phyloP scores from a whole-genome alignment of 1,139 yeast species.

The Candida glucosophila region DNA sequence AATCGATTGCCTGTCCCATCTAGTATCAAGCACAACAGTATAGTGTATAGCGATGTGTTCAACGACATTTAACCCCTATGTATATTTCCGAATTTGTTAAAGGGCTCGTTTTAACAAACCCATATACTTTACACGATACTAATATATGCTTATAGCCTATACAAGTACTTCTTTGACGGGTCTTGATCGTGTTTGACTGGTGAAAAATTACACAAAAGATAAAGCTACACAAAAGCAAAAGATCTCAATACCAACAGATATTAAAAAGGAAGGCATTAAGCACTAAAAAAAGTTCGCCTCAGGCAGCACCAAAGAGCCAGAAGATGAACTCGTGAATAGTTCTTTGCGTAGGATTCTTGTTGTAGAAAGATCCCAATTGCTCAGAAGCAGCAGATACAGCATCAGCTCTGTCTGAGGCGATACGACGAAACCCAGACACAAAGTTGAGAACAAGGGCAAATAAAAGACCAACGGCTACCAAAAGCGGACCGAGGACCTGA shows the following conservation, averaged over 20 bases:
- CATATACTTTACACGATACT: too few relatives aligned
- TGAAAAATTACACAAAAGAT: too few relatives aligned
- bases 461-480: conserved; percentile 64
- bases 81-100: too few relatives aligned
- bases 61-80: too few relatives aligned
- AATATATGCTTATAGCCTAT: too few relatives aligned
- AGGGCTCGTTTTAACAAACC: too few relatives aligned
- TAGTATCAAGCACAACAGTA: conserved; percentile 68
- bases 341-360: conserved; percentile 25
- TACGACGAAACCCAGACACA: conserved; percentile 48
- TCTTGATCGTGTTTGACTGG: too few relatives aligned
- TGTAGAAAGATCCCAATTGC: conserved; percentile 20
- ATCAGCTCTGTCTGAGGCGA: conserved; percentile 5
- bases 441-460: conserved; percentile 67
- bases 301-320: conserved; percentile 9
- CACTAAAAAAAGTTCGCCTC: too few relatives aligned
- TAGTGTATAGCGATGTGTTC: conserved; percentile 66
- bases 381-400: conserved; percentile 4
- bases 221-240: too few relatives aligned
- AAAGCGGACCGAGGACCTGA: conserved; percentile 79
- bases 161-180: too few relatives aligned
- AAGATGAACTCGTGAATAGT: conserved; percentile 25
- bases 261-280: too few relatives aligned
- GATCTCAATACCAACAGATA: too few relatives aligned
- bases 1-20: conserved; percentile 78